A percentile compares a stretch with the other conserved stretches of the same genome.
These are phyloP conservation scores for Alternaria ethzedia DNA, from an alignment of 2,329 filamentous ascomycete genomes.

Conservation along the genomic window DNA sequence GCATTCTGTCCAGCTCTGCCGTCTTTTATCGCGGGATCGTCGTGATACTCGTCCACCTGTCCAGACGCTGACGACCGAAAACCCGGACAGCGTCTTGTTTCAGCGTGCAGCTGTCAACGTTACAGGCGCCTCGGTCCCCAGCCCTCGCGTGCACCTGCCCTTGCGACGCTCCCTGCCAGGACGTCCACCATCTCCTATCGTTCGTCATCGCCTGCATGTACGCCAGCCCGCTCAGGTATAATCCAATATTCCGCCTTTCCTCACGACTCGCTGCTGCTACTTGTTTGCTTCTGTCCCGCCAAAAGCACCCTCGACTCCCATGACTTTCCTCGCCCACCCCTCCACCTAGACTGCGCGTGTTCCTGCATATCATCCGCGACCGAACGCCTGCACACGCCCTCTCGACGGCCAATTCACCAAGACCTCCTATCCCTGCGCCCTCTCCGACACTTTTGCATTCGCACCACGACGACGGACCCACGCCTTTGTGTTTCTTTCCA, in stretches of 20 bases:
- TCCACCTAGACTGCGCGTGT: not conserved
- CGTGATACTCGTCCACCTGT: not conserved
- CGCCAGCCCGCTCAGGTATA: slow-evolving; percentile 21
- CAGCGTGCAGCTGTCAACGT: slow-evolving; percentile 6
- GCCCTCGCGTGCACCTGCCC: slow-evolving; percentile 20
- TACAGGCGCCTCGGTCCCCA: slow-evolving; percentile 8
- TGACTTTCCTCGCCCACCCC: not conserved
- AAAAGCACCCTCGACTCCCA: not conserved
- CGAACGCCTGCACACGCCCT: not conserved
- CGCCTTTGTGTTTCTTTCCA: slow-evolving; percentile 2
- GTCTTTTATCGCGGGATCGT: not conserved
- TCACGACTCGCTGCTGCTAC: slow-evolving; percentile 5
- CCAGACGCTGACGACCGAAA: not conserved
- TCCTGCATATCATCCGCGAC: not conserved
- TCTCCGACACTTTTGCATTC: not conserved
- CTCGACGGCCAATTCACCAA: not conserved
- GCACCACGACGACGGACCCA: not conserved
- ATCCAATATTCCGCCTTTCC: slow-evolving; percentile 20
- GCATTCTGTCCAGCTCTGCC: not conserved
- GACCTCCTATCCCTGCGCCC: not conserved
- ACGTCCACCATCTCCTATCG: slow-evolving; percentile 15
- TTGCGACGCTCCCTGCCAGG: slow-evolving; percentile 4
- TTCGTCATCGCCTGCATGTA: slow-evolving; percentile 20
- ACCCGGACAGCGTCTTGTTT: slow-evolving; percentile 1
- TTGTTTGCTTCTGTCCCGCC: slow-evolving; percentile 3